Percentiles rank a stretch among this genome's conserved stretches.
phyloP scores from a whole-genome alignment of 2,329 filamentous ascomycete genomes.

The Thermomyces lanuginosus region DNA sequence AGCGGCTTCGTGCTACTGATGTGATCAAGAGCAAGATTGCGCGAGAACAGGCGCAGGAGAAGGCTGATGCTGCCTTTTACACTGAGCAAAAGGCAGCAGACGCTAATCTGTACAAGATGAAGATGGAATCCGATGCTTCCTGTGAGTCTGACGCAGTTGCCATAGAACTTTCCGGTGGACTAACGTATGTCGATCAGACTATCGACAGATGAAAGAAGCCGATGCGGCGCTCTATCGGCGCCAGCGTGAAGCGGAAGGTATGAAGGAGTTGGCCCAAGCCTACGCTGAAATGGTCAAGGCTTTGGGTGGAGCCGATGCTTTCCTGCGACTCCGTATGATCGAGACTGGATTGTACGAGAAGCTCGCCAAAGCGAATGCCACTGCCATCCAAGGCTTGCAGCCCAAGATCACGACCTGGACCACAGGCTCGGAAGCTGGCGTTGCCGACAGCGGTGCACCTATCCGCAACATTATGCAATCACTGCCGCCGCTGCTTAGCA shows the following conservation, averaged over 20 bases:
- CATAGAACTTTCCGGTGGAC: too few relatives aligned
- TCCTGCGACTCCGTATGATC: conserved; percentile 78
- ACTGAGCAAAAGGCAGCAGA: conserved; percentile 38
- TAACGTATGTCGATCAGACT: conserved; percentile 10
- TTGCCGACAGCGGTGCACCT: conserved; percentile 42
- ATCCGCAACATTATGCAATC: conserved; percentile 75
- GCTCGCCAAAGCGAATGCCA: conserved; percentile 61
- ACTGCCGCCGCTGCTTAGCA: conserved; percentile 64
- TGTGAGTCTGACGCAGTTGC: conserved; percentile 15
- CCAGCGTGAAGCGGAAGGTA: conserved; percentile 60
- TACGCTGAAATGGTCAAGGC: conserved; percentile 56
- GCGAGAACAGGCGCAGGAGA: conserved; percentile 26
- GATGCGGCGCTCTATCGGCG: conserved; percentile 33
- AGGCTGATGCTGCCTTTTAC: conserved; percentile 35
- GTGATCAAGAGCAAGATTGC: conserved; percentile 55
- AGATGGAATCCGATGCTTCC: conserved; percentile 25
- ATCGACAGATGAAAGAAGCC: conserved; percentile 16
- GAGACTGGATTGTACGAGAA: conserved; percentile 63
- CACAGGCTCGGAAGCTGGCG: conserved; percentile 35
- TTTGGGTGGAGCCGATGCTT: conserved; percentile 59
- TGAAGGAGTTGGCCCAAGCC: conserved; percentile 63
- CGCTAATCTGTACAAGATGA: conserved; percentile 26
- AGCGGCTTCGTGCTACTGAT: conserved; percentile 58
- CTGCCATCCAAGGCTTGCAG: conserved; percentile 57
- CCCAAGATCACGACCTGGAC: conserved; percentile 90